Evolutionary conservation across 2,329 filamentous ascomycete genomes (phyloP).

Genomic region (Macrophomina tecta): DNA sequence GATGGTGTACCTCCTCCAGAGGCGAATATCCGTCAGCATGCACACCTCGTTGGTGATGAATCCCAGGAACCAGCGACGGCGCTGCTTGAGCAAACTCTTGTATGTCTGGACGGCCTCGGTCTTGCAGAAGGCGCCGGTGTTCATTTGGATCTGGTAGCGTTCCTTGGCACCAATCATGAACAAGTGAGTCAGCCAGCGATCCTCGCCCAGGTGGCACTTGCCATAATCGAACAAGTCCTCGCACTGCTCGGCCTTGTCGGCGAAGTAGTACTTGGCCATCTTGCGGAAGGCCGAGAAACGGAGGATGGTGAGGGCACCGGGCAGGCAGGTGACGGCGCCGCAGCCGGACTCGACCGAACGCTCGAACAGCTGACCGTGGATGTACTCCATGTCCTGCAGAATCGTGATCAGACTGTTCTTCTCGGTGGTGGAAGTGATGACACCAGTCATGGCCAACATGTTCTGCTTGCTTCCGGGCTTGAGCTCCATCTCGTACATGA

Average conservation of each 20-base stretch:
- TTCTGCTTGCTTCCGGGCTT: slow-evolving; percentile 89
- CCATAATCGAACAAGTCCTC: slow-evolving; percentile 96
- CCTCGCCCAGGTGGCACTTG: slow-evolving; percentile 93
- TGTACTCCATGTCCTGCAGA: slow-evolving; percentile 97
- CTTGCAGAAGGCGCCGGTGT: slow-evolving; percentile 96
- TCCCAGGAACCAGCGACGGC: slow-evolving; percentile 93
- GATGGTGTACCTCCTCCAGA: slow-evolving; percentile 91
- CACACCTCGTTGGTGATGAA: slow-evolving; percentile 98
- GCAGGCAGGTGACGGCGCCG: slow-evolving; percentile 91
- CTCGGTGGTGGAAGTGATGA: slow-evolving; percentile 92
- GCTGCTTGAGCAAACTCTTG: slow-evolving; percentile 85
- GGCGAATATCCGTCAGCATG: slow-evolving; percentile 92
- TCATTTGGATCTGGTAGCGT: slow-evolving; percentile 96
- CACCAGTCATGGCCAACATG: slow-evolving; percentile 97
- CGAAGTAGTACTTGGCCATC: slow-evolving; percentile 99
- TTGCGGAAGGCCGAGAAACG: slow-evolving; percentile 94
- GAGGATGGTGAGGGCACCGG: slow-evolving; percentile 92
- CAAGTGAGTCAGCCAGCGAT: slow-evolving; percentile 94
- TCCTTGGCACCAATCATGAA: slow-evolving; percentile 98
- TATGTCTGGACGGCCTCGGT: slow-evolving; percentile 95
- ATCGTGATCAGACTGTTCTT: slow-evolving; percentile 89
- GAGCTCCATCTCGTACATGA: slow-evolving; percentile 98
- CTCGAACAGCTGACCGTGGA: slow-evolving; percentile 96
- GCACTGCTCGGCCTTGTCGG: slow-evolving; percentile 93
- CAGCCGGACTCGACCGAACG: slow-evolving; percentile 94